Percentiles rank a stretch among this genome's conserved stretches.
Conservation (phyloP, 139 green algal species). For the Asterochloris erici region DNA sequence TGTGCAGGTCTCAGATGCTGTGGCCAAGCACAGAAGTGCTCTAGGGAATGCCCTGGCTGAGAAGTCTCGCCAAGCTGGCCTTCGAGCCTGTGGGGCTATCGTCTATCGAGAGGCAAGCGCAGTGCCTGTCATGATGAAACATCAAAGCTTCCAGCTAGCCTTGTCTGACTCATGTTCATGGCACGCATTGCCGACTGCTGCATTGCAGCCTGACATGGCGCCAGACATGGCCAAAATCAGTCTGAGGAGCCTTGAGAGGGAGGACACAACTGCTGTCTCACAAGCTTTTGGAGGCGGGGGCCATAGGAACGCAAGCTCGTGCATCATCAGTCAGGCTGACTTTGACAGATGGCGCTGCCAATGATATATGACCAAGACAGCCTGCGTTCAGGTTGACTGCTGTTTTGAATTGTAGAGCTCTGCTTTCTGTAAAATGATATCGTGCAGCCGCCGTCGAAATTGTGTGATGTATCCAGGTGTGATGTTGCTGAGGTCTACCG, state of each 20-base stretch:
- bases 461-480: neutral
- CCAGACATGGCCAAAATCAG: conserved; percentile 46
- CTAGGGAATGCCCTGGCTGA: conserved; percentile 55
- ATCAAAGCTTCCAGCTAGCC: neutral
- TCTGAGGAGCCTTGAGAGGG: conserved; percentile 40
- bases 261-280: conserved; percentile 39
- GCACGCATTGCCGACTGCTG: neutral
- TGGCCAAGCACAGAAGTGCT: conserved; percentile 32
- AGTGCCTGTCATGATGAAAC: too few relatives aligned
- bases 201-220: conserved; percentile 30
- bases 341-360: conserved; percentile 23
- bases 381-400: neutral
- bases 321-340: conserved; percentile 19
- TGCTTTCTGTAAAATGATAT: conserved; percentile 1
- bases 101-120: conserved; percentile 34
- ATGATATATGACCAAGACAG: neutral
- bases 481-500: too few relatives aligned
- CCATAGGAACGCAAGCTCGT: conserved; percentile 44
- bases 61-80: conserved; percentile 14
- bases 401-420: neutral
- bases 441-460: neutral
- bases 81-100: conserved; percentile 29
- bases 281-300: conserved; percentile 46
- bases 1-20: conserved; percentile 14
- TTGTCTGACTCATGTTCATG: conserved; percentile 1